Conservation (phyloP, 2,329 filamentous ascomycete species). For the Pezicula radicicola region DNA sequence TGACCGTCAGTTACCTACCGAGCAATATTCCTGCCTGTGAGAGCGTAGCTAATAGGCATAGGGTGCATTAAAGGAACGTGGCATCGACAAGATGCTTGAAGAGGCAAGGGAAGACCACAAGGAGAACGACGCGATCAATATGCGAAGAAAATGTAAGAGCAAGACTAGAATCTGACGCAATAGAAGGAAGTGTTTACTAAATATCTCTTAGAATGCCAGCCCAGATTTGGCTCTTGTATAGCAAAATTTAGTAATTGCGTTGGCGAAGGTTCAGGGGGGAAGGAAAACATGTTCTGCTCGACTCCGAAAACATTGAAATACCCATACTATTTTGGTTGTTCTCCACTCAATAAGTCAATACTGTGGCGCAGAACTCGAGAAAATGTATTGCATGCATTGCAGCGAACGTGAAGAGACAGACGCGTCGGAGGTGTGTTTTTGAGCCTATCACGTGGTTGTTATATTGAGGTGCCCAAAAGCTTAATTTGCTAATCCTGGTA, state of each 20-base stretch:
- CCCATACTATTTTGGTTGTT: no score
- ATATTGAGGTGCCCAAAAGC: constrained; percentile 2
- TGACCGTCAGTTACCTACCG: constrained; percentile 56
- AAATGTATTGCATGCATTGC: no score
- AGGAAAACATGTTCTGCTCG: no score
- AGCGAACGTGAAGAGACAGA: not conserved
- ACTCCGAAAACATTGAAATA: no score
- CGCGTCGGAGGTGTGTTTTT: constrained; percentile 13
- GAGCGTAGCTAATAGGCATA: constrained; percentile 32
- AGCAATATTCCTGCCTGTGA: no score
- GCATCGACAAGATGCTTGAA: constrained; percentile 89
- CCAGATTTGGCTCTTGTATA: no score
- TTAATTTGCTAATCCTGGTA: constrained; percentile 6
- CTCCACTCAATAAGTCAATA: no score
- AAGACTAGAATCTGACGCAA: not conserved
- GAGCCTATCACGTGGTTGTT: constrained; percentile 2
- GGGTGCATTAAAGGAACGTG: constrained; percentile 82
- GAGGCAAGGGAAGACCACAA: constrained; percentile 87
- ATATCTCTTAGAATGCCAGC: not conserved
- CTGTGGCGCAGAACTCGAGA: no score
- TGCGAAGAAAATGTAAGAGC: constrained; percentile 43
- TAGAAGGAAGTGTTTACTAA: not conserved
- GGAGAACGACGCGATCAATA: constrained; percentile 76
- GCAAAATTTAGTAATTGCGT: no score
- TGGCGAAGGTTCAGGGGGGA: no score